Evolutionary conservation across 2,329 filamentous ascomycete species (phyloP).

Genomic region (Pseudopithomyces chartarum): DNA sequence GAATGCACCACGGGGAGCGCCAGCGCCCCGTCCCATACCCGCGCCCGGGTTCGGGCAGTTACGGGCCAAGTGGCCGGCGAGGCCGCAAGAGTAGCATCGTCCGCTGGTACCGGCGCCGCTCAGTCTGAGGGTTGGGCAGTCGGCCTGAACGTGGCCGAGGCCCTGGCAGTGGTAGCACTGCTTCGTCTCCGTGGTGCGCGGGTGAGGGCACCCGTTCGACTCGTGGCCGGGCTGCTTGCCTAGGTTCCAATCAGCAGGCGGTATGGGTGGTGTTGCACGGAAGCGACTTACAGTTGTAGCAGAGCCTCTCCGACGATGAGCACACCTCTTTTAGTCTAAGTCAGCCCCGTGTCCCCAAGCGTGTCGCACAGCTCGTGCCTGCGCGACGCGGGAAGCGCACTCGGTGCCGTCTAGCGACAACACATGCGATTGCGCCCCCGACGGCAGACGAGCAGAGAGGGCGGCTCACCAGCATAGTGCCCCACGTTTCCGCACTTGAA

Average conservation of each 20-base stretch:
- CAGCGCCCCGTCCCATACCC: constrained; percentile 66
- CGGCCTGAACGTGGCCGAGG: constrained; percentile 95
- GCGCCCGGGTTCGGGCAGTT: constrained; percentile 79
- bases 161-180: constrained; percentile 99
- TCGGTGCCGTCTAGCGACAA: constrained; percentile 19
- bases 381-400: constrained; percentile 24
- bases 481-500: constrained; percentile 60
- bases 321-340: constrained; percentile 72
- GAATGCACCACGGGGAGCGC: constrained; percentile 73
- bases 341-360: constrained; percentile 25
- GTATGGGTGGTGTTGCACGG: constrained; percentile 8
- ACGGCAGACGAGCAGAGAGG: constrained; percentile 18
- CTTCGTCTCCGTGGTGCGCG: constrained; percentile 96
- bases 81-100: constrained; percentile 96
- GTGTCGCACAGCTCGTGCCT: constrained; percentile 16
- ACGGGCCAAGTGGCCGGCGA: constrained; percentile 89
- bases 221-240: constrained; percentile 93
- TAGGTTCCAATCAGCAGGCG: constrained; percentile 36
- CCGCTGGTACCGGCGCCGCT: constrained; percentile 80
- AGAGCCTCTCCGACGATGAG: constrained; percentile 96
- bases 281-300: constrained; percentile 88
- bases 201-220: constrained; percentile 95
- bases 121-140: constrained; percentile 94
- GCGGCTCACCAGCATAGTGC: constrained; percentile 56
- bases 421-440: constrained; percentile 20